A percentile compares a stretch with the other conserved stretches of the same genome.
phyloP scores from a whole-genome alignment of 2,329 filamentous ascomycete genomes.

The Exserohilum turcica region DNA sequence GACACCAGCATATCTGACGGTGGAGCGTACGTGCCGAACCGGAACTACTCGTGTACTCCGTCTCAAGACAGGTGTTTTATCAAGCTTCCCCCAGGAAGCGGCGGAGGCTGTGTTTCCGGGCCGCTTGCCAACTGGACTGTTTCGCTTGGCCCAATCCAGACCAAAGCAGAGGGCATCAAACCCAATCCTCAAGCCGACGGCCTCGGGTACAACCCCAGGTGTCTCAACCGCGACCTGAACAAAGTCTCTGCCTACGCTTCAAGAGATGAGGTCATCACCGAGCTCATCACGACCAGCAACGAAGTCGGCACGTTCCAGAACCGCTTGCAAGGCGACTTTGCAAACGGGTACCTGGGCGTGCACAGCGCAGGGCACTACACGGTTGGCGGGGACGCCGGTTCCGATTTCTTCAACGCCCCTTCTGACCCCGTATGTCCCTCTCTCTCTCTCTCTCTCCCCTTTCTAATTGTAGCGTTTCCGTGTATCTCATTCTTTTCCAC shows the following conservation, averaged over 20 bases:
- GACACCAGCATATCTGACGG: conserved; percentile 9
- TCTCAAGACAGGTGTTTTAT: conserved; percentile 1
- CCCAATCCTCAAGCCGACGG: conserved; percentile 36
- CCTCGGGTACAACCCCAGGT: conserved; percentile 44
- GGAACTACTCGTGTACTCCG: conserved; percentile 1
- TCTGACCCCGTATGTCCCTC: conserved; percentile 44
- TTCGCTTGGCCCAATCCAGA: conserved; percentile 55
- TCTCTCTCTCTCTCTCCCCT: too few relatives aligned
- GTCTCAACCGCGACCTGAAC: conserved; percentile 46
- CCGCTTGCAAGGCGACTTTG: conserved; percentile 42
- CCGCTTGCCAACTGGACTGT: conserved; percentile 56
- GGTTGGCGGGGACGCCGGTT: conserved; percentile 14
- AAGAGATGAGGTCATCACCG: conserved; percentile 28
- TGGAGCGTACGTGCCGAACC: conserved; percentile 1
- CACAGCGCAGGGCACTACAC: conserved; percentile 54
- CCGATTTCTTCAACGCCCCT: conserved; percentile 53
- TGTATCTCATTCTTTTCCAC: too few relatives aligned
- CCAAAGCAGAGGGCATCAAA: conserved; percentile 32
- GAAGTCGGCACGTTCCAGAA: conserved; percentile 47
- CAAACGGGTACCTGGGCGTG: conserved; percentile 40
- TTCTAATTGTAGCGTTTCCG: too few relatives aligned
- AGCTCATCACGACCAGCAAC: conserved; percentile 26
- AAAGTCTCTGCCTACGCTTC: conserved; percentile 26
- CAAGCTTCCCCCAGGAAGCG: conserved; percentile 48
- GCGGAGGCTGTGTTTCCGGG: conserved; percentile 61